Evolutionary conservation across 106 monocot genomes (phyloP), one percentile per base, ranked within the genome.

Genomic region (Dioscorea dumetorum): DNA sequence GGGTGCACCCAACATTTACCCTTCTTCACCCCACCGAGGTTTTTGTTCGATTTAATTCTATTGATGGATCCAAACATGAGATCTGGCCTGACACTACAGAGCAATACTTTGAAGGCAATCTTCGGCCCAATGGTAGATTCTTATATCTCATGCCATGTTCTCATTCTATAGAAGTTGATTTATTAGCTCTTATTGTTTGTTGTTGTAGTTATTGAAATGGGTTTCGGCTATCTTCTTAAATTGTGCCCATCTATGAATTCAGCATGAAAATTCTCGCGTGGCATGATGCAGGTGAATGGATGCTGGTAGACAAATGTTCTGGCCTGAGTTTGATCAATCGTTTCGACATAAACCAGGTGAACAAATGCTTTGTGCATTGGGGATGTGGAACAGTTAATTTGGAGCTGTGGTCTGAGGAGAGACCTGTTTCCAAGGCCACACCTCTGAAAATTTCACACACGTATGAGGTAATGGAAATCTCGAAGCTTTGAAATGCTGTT

Each of bases 391-490:
- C 72, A 22, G 92, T 92, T 60, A 99, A 86, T 64, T 33, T 99
- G 80, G 97, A 92, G 77, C 66, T 99, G 64, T 99, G 92, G 92
- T 90, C 97, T 9, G 97, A 85, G 66, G 92, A 90, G 72, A 76
- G 92, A 61, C 92, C 97, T 11, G 89, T 99, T 50, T 99, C 97
- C 22, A 76, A 75, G 57, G 88, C 78, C 9, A 90, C 80, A 2
- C 92, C 97, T 48, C 58, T 99, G 61, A 79, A 59, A 20, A 87
- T 99, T 75, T 83, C 73, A 31, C 97, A 99, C 52, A 60, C 86
- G 32, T 99, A 99, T 48, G 77, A 92, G 74, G 92, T 99, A 22
- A 85, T 66, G 72, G 71, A 71, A 57, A 16, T 62, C 7, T 6
- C 10, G 20, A 32, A 23, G 53, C 22, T 63, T 10, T 19, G 61